Evolutionary conservation across 768 basidiomycete species (phyloP), one percentile per base, ranked within the genome.

Genomic region (Hygrophorus russula): DNA sequence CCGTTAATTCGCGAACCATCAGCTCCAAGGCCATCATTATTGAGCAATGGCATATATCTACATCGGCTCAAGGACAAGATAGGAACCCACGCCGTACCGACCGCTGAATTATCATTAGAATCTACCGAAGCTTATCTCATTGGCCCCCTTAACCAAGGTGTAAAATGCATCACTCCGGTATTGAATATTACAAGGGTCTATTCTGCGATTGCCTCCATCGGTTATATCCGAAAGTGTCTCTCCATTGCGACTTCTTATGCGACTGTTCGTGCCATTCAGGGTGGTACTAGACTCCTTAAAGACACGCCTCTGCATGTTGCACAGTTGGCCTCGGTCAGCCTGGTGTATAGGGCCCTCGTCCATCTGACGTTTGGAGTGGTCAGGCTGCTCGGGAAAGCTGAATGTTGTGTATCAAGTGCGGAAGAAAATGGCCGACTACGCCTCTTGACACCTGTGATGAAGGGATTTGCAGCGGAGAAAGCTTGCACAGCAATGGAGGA

Each of bases 41-140:
- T 60, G 10, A 76, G 70, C 55, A 87, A 88, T 59, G 74, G 76
- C 18, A 75, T 89, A 42, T 64, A 68, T 49, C 60, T 82, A 1
- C 85, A 89, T 57, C 70, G 83, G 11, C 67, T 87, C 36, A 89
- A 89, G 63, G 71, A 82, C 57, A 88, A 88, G 59, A 67, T 86
- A 27, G 84, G 86, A 2, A 88, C 86, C 0, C 73, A 79, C 44
- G 65, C 73, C 15, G 60, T 88, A 14, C 85, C 84, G 1, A 88
- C 85, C 2, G 84, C 83, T 0, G 84, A 88, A 58, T 71, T 86
- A 34, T 72, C 71, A 13, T 63, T 88, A 13, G 64, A 75, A 43
- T 67, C 66, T 28, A 59, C 81, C 0, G 68, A 74, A 41, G 85
- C 67, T 0, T 81, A 80, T 57, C 74, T 80, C 35, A 60, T 88